phyloP scores from a whole-genome alignment of 495 filamentous ascomycete genomes.

The Penicillium macrosclerotiorum region DNA sequence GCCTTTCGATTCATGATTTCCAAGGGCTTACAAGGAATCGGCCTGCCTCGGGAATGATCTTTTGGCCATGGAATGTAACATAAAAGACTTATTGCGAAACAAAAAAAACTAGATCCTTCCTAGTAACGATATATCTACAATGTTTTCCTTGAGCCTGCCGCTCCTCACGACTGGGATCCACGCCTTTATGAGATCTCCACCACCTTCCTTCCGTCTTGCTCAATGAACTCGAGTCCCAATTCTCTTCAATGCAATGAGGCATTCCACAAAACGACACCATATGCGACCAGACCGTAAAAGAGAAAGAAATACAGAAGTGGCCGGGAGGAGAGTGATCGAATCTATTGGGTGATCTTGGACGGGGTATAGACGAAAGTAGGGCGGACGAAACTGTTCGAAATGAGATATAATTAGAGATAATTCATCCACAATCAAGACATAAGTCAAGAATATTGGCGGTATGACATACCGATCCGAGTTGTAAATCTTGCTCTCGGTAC shows the following conservation, averaged over 20 bases:
- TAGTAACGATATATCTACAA: constrained; percentile 43
- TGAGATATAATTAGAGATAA: constrained; percentile 4
- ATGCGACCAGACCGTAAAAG: no score
- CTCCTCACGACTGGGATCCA: constrained; percentile 11
- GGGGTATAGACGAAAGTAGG: constrained; percentile 48
- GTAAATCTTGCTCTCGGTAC: constrained; percentile 76
- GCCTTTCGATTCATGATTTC: no score
- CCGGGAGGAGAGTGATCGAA: no score
- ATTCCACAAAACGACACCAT: no score
- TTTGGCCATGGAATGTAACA: not conserved
- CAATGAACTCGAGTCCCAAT: constrained; percentile 15
- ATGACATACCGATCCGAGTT: constrained; percentile 77
- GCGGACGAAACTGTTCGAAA: constrained; percentile 41
- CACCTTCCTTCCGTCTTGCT: constrained; percentile 3
- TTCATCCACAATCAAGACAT: not conserved
- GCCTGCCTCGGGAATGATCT: not conserved
- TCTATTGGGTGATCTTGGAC: constrained; percentile 38
- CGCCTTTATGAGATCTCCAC: constrained; percentile 5
- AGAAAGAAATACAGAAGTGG: no score
- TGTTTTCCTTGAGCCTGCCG: constrained; percentile 14
- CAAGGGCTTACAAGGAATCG: no score
- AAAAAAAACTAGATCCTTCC: constrained; percentile 30
- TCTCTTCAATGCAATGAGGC: constrained; percentile 4
- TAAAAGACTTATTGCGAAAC: constrained; percentile 31
- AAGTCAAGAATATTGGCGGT: not conserved